A percentile compares a stretch with the other conserved stretches of the same genome.
phyloP scores from a whole-genome alignment of 208 protist species.

The Trichomonas gallinae region DNA sequence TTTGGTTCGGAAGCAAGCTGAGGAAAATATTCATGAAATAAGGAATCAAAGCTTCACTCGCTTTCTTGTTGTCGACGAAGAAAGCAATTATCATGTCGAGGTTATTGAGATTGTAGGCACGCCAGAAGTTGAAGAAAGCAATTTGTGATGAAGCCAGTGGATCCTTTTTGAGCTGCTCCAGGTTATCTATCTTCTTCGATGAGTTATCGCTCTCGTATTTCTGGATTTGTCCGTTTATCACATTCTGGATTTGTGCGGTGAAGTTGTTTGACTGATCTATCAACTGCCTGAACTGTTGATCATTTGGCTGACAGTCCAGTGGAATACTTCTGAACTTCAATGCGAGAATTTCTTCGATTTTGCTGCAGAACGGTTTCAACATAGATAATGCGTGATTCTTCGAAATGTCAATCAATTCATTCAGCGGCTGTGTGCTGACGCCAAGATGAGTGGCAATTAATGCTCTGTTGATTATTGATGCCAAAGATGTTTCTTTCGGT shows the following conservation, averaged over 20 bases:
- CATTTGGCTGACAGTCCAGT: too few species aligned
- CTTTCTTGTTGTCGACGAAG: not conserved
- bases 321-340: too few species aligned
- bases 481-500: not conserved
- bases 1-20: too few species aligned
- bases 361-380: not conserved
- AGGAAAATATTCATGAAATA: too few species aligned
- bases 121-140: not conserved
- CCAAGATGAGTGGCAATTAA: not conserved
- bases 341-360: too few species aligned
- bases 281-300: too few species aligned
- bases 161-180: not conserved
- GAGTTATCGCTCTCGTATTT: too few species aligned
- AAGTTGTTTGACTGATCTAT: too few species aligned
- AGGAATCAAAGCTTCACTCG: not conserved
- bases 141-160: not conserved
- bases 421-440: not conserved
- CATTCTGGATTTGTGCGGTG: too few species aligned
- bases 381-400: not conserved
- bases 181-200: too few species aligned
- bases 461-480: not conserved
- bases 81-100: not conserved
- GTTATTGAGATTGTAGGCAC: not conserved
- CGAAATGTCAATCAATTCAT: not conserved
- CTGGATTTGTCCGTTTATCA: too few species aligned